Evolutionary conservation across 805 yeast species (phyloP), one percentile per base, ranked within the genome.

Genomic region (Candida khao-thaluensis): DNA sequence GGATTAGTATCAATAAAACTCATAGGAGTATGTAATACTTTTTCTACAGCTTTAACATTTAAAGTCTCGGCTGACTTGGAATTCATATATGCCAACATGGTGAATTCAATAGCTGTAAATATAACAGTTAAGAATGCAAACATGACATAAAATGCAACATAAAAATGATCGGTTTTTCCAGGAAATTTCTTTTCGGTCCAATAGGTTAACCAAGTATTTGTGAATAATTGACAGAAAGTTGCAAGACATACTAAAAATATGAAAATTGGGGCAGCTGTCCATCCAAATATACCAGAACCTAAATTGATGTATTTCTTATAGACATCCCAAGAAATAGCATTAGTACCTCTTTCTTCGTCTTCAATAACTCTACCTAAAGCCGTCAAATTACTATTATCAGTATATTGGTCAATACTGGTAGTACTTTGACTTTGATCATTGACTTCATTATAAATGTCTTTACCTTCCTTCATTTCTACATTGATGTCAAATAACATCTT

Each of bases 401-500:
- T 4, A 7, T 18, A 18, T 20, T 37, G 28, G 21, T 28, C n/a
- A 17, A 27, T n/a, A 8, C 33, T 20, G 40, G 14, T 29, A 16
- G 18, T n/a, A 30, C 23, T 35, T 35, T 5, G 30, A 40, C 22
- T 14, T 15, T 37, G 43, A 8, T 35, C 34, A 26, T 37, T 36
- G n/a, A 5, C 8, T 12, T 21, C 22, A 26, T 11, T 14, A 21
- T 31, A 28, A 20, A 29, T 30, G 21, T 40, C 48, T 35, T 46
- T 41, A 23, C 34, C 40, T 18, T 41, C 47, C 30, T 39, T 27
- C 44, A 40, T 35, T 31, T 42, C 45, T 9, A 38, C 41, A 41
- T 71, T 62, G 49, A 61, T 77, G 30, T 74, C 71, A 63, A 81
- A 68, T 49, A 82, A 64, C 10, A 71, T 66, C 15, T 60, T 61